Percentiles rank a stretch among this genome's conserved stretches.
These are phyloP conservation scores for Rhododendron ferrugineum DNA, from an alignment of 148 eudicot genomes.

Conservation along the genomic window DNA sequence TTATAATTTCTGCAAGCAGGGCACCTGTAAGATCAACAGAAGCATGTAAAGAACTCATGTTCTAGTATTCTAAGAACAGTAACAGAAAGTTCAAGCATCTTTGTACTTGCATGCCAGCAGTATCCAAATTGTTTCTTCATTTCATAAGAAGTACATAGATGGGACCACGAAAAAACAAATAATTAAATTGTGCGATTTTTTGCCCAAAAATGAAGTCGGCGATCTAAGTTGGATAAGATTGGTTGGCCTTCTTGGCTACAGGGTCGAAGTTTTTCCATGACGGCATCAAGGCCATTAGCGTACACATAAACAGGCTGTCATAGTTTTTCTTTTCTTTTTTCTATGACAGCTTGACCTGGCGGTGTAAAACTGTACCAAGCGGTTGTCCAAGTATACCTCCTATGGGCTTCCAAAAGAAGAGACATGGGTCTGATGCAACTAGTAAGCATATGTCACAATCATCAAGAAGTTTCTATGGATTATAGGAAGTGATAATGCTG, in stretches of 20 bases:
- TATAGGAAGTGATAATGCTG: neutral
- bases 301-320: neutral
- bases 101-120: neutral
- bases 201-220: neutral
- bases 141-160: neutral
- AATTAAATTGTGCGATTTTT: neutral
- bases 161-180: neutral
- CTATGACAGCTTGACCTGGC: neutral
- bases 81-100: neutral
- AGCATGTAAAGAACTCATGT: conserved; percentile 16
- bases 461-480: neutral
- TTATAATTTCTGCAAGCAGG: conserved; percentile 98
- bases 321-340: neutral
- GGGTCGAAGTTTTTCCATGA: neutral
- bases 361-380: neutral
- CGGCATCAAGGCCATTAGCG: neutral
- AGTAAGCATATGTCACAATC: neutral
- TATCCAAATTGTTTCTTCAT: conserved; percentile 2
- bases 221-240: neutral
- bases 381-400: neutral
- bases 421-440: neutral
- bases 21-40: conserved; percentile 57
- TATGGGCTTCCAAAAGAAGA: neutral
- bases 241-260: neutral
- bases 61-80: neutral